Base-by-base conservation (phyloP, 805 yeast genomes). In the Candida railenensis region DNA sequence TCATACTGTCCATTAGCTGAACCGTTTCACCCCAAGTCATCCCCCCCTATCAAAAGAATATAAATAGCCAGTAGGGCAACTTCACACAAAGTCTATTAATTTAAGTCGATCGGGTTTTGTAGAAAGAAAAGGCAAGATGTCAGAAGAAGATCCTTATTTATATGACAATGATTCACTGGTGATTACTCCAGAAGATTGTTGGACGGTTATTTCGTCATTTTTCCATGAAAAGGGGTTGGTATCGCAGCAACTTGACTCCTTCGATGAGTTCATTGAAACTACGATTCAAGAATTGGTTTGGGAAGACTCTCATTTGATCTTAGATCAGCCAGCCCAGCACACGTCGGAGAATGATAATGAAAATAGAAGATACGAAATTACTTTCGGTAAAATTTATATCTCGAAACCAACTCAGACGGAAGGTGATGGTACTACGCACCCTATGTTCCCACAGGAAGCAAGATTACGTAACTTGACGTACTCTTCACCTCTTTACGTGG, bases 401-500 rank as follows among this genome's bases (percentile, higher is more conserved):
- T 90, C 98, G 21, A 87, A 91, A 60, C 99, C 99, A 40, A 89
- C 96, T 42, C 96, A 94, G 81, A 95, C 98, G 18, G 99, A 94
- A 73, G 96, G 98, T 15, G 99, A 94, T 72, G 99, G 99, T 74
- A 90, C 96, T n/a, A 92, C 98, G n/a, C 92, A 90, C 61, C 95
- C 96, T 12, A 83, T 94, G 84, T 88, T 88, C 63, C 99, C 99
- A 9, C 99, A 95, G 70, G 99, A 94, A 67, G 98, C 99, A 5
- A 81, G 99, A 59, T 77, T 94, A 53, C 84, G 99, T 71, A 94
- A 94, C 65, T 77, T 94, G 71, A 94, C 99, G 0, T 94, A 94
- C 65, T 89, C 97, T 3, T 89, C 97, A 28, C 97, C 98, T 34
- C 77, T 94, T 43, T 94, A 94, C 60, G 97, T 94, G 22, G 98